phyloP scores from a whole-genome alignment of 495 filamentous ascomycete species.

The Choiromyces venosus region DNA sequence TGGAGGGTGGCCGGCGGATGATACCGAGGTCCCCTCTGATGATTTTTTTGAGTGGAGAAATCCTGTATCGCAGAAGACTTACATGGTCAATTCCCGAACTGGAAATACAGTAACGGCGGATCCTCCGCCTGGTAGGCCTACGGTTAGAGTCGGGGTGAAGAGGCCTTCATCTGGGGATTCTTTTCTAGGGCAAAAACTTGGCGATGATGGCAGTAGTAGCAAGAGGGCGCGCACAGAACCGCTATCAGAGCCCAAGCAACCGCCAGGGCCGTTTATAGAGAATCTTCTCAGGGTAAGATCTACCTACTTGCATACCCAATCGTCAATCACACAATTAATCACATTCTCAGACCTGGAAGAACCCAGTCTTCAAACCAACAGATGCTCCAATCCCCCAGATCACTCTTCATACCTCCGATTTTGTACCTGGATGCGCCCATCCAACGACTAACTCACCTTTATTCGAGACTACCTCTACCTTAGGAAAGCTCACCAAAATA shows the following conservation, averaged over 20 bases:
- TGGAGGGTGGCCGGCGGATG: not conserved
- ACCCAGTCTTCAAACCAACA: conserved; percentile 55
- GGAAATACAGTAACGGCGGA: conserved; percentile 49
- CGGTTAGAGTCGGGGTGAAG: conserved; percentile 11
- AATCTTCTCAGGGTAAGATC: conserved; percentile 38
- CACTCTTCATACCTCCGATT: conserved; percentile 7
- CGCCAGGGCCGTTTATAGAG: conserved; percentile 23
- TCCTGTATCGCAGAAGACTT: conserved; percentile 56
- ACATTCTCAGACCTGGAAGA: conserved; percentile 50
- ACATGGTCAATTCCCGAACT: conserved; percentile 58
- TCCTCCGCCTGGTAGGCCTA: not conserved
- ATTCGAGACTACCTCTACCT: conserved; percentile 22
- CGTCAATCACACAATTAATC: not conserved
- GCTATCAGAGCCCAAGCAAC: conserved; percentile 14
- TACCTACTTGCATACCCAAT: conserved; percentile 10
- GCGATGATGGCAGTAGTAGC: not conserved
- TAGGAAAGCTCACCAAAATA: conserved; percentile 60
- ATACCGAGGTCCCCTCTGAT: conserved; percentile 1
- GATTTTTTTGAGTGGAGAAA: conserved; percentile 58
- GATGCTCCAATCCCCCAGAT: conserved; percentile 51
- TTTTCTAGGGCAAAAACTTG: not conserved
- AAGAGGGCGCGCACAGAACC: conserved; percentile 15
- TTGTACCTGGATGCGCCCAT: not conserved
- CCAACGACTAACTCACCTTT: not conserved
- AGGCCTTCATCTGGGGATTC: conserved; percentile 36